Conservation (phyloP, 371 early-diverging fungal species). For the Mucor ambiguus region DNA sequence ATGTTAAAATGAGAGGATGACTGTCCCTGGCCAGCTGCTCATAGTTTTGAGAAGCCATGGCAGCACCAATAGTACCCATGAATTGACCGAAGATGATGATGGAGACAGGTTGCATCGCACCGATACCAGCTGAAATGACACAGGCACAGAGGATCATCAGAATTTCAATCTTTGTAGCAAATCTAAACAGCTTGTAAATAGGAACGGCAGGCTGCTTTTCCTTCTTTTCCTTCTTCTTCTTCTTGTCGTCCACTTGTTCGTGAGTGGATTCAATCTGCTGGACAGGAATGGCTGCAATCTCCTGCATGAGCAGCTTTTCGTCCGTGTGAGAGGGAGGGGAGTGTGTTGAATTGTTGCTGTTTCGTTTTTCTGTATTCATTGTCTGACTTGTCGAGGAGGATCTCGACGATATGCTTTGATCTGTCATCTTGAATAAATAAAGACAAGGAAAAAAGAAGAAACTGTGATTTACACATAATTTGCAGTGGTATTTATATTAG, state of each 20-base stretch:
- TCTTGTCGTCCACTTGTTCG: conserved; percentile 13
- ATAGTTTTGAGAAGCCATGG: conserved; percentile 10
- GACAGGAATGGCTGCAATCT: conserved; percentile 27
- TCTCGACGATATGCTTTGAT: conserved; percentile 22
- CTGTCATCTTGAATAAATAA: conserved; percentile 11
- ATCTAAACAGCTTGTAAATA: conserved; percentile 63
- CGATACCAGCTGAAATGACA: conserved; percentile 28
- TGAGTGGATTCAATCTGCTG: conserved; percentile 17
- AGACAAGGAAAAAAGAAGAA: not conserved
- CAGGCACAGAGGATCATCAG: conserved; percentile 44
- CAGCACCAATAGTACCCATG: conserved; percentile 23
- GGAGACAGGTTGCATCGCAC: conserved; percentile 35
- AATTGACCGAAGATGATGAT: conserved; percentile 52
- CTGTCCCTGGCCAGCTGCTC: conserved; percentile 12
- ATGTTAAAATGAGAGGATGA: conserved; percentile 34
- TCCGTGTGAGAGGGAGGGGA: conserved; percentile 3
- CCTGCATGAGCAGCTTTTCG: conserved; percentile 22
- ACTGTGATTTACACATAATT: not conserved
- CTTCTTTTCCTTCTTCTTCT: conserved; percentile 45
- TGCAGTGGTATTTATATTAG: conserved; percentile 6
- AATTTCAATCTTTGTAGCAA: conserved; percentile 63
- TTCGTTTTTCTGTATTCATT: conserved; percentile 16
- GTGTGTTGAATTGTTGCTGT: not conserved
- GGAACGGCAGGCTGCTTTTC: conserved; percentile 47
- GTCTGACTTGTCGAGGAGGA: conserved; percentile 31